Evolutionary conservation across 2,329 filamentous ascomycete genomes (phyloP).

Genomic region (Tolypocladium capitatum): DNA sequence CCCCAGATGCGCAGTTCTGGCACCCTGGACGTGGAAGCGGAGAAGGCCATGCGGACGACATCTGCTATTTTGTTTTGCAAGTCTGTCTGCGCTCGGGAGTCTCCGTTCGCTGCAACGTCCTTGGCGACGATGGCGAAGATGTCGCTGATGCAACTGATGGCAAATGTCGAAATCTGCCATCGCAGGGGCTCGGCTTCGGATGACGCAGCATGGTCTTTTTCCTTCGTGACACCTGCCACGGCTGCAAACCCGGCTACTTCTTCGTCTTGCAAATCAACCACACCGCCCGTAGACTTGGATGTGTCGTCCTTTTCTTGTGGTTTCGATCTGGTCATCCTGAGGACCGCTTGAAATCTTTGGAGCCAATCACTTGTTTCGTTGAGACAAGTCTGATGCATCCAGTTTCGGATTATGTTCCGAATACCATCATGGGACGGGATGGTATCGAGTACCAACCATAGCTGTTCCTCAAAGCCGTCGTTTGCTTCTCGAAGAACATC

Average conservation of each 20-base stretch:
- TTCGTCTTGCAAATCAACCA: constrained; percentile 82
- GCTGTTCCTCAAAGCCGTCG: constrained; percentile 70
- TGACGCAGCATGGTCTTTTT: constrained; percentile 33
- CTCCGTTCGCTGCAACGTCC: constrained; percentile 64
- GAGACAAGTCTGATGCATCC: constrained; percentile 82
- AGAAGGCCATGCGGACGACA: constrained; percentile 93
- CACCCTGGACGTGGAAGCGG: constrained; percentile 87
- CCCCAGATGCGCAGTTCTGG: constrained; percentile 83
- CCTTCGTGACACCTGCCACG: constrained; percentile 47
- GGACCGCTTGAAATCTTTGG: constrained; percentile 71
- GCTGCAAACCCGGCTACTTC: constrained; percentile 91
- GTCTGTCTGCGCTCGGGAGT: constrained; percentile 63
- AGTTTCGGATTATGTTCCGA: constrained; percentile 80
- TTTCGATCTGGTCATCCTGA: constrained; percentile 74
- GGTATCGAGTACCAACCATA: constrained; percentile 81
- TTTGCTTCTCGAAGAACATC: constrained; percentile 68
- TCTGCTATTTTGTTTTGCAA: constrained; percentile 79
- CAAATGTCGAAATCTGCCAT: constrained; percentile 93
- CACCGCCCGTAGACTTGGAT: constrained; percentile 31
- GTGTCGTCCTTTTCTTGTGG: constrained; percentile 37
- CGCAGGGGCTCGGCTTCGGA: constrained; percentile 75
- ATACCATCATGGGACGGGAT: constrained; percentile 65
- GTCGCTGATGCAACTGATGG: constrained; percentile 77
- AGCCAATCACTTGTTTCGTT: constrained; percentile 76
- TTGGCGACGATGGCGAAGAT: constrained; percentile 68